Evolutionary conservation across 108 stramenopile species (phyloP).

Genomic region (Nannochloropsis salina): DNA sequence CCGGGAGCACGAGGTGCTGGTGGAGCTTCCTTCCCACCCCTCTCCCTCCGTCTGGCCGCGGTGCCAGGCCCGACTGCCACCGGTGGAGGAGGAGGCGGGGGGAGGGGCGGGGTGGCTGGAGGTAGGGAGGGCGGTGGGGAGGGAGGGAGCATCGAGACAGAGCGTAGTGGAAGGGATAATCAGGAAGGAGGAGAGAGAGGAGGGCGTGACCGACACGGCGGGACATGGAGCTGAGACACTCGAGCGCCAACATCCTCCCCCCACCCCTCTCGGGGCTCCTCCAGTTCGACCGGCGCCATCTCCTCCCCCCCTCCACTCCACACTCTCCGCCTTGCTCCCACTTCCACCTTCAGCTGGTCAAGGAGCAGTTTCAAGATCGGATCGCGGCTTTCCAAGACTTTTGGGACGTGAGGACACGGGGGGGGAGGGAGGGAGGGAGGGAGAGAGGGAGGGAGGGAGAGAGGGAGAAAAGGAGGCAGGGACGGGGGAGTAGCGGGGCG

Average conservation of each 20-base stretch:
- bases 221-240: neutral
- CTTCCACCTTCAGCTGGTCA: neutral
- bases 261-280: neutral
- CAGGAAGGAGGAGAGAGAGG: neutral
- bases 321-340: neutral
- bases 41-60: neutral
- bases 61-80: neutral
- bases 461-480: neutral
- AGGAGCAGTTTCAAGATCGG: neutral
- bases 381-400: neutral
- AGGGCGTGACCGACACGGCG: neutral
- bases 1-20: conserved; percentile 1
- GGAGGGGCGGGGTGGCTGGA: neutral
- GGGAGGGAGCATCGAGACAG: neutral
- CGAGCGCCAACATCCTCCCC: neutral
- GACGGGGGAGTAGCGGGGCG: too few species aligned
- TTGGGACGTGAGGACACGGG: neutral
- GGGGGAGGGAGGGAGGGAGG: too few species aligned
- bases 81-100: neutral
- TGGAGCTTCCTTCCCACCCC: neutral
- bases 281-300: neutral
- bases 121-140: neutral
- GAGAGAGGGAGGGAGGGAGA: neutral
- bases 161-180: too few species aligned
- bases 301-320: neutral